Percentiles rank a stretch among this genome's conserved stretches.
Conservation (phyloP, 176 grass and related monocot genomes). For the Oryza officinalis region DNA sequence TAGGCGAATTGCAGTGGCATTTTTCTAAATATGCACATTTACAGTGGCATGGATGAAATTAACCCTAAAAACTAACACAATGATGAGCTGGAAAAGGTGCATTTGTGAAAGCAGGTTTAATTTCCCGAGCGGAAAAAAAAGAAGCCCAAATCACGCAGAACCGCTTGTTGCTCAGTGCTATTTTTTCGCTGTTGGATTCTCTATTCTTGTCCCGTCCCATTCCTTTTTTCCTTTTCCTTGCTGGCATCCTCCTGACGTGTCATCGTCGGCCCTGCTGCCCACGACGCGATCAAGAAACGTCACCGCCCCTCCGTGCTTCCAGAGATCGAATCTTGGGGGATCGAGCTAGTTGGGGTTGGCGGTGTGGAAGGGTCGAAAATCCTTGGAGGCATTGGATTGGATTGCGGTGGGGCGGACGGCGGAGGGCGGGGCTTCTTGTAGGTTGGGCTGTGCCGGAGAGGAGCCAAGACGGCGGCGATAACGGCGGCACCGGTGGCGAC, state of each 20-base stretch:
- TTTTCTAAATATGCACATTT: no score
- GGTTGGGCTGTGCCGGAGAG: not conserved
- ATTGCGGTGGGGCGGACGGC: not conserved
- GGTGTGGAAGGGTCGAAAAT: constrained; percentile 3
- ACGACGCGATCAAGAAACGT: constrained; percentile 11
- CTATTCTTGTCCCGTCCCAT: constrained; percentile 26
- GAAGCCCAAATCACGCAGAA: not conserved
- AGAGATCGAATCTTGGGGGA: constrained; percentile 6
- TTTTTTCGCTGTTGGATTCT: not conserved
- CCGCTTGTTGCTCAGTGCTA: constrained; percentile 3
- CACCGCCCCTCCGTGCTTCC: not conserved
- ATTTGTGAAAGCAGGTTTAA: no score
- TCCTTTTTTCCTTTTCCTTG: not conserved
- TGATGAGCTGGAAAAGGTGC: no score
- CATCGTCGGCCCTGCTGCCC: not conserved
- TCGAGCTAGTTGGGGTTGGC: no score
- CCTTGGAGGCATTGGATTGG: not conserved
- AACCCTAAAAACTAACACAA: no score
- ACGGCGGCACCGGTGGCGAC: constrained; percentile 21
- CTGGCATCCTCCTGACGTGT: constrained; percentile 19
- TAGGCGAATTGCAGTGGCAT: no score
- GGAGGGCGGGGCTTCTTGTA: not conserved
- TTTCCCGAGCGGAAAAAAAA: no score
- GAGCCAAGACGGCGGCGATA: constrained; percentile 12
- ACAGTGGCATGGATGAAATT: no score